Percentiles rank a stretch among this genome's conserved stretches.
phyloP scores from a whole-genome alignment of 1,284 basidiomycete species.

The Ganoderma lingzhi region DNA sequence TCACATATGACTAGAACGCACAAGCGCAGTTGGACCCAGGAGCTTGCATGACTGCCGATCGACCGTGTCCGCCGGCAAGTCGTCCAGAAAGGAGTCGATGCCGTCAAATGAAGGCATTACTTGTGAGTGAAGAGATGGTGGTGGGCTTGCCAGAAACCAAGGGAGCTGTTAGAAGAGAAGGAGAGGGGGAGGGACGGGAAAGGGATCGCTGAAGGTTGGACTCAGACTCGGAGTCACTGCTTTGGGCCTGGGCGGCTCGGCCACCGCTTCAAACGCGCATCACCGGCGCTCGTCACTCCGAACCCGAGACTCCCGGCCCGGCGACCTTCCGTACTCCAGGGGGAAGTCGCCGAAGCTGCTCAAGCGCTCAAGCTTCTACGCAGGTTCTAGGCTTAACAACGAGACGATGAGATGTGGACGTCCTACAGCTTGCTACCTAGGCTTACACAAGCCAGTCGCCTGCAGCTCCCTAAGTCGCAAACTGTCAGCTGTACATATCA shows the following conservation, averaged over 20 bases:
- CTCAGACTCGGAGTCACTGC: too few relatives aligned
- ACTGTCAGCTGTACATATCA: neutral
- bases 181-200: constrained; percentile 18
- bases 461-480: too few relatives aligned
- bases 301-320: neutral
- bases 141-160: constrained; percentile 11
- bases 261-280: neutral
- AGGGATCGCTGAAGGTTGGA: neutral
- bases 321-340: too few relatives aligned
- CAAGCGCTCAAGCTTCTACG: too few relatives aligned
- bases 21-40: constrained; percentile 73
- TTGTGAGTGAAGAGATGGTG: constrained; percentile 14
- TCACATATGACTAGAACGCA: constrained; percentile 40
- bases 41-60: constrained; percentile 70
- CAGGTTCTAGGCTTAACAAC: too few relatives aligned
- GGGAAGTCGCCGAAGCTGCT: too few relatives aligned
- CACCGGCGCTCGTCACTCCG: neutral
- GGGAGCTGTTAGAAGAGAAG: constrained; percentile 9
- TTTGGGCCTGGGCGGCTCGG: neutral
- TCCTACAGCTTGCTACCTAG: too few relatives aligned
- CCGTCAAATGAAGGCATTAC: constrained; percentile 27
- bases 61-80: constrained; percentile 55
- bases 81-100: constrained; percentile 36
- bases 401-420: too few relatives aligned
- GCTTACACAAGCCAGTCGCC: too few relatives aligned